These are phyloP conservation scores for Zymoseptoria tritici DNA, from an alignment of 2,329 filamentous ascomycete species.

Conservation along the genomic window DNA sequence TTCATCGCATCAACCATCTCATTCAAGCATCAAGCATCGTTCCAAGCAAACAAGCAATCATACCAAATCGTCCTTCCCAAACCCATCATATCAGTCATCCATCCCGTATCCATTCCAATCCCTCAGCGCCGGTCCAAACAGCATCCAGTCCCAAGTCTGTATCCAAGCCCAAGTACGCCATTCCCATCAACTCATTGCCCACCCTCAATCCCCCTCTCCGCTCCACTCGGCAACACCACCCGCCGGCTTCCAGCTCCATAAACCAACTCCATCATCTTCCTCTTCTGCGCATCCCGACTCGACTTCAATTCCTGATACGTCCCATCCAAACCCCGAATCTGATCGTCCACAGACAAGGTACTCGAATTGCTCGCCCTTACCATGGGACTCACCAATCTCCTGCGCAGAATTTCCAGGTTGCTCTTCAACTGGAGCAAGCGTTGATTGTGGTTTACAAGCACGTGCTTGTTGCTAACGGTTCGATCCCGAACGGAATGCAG, in stretches of 20 bases:
- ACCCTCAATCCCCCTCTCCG: slow-evolving; percentile 11
- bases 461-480: slow-evolving; percentile 78
- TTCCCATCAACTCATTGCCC: background rate
- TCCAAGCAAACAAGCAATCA: background rate
- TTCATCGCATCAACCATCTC: background rate
- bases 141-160: background rate
- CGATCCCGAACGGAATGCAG: slow-evolving; percentile 71
- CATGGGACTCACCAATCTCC: slow-evolving; percentile 76
- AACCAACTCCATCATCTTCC: slow-evolving; percentile 30
- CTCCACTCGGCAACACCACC: slow-evolving; percentile 10
- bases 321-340: slow-evolving; percentile 73
- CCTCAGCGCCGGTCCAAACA: background rate
- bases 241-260: slow-evolving; percentile 24
- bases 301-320: slow-evolving; percentile 71
- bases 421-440: slow-evolving; percentile 77
- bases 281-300: slow-evolving; percentile 62
- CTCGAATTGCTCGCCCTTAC: slow-evolving; percentile 62
- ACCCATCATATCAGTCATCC: background rate
- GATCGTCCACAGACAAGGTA: slow-evolving; percentile 70
- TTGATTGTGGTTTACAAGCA: slow-evolving; percentile 79
- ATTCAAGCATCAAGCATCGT: background rate
- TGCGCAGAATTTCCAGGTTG: slow-evolving; percentile 74
- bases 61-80: background rate
- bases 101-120: background rate
- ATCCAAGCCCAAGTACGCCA: background rate